Base-by-base conservation (phyloP, 352 stramenopile genomes). In the Globisporangium perplexum region DNA sequence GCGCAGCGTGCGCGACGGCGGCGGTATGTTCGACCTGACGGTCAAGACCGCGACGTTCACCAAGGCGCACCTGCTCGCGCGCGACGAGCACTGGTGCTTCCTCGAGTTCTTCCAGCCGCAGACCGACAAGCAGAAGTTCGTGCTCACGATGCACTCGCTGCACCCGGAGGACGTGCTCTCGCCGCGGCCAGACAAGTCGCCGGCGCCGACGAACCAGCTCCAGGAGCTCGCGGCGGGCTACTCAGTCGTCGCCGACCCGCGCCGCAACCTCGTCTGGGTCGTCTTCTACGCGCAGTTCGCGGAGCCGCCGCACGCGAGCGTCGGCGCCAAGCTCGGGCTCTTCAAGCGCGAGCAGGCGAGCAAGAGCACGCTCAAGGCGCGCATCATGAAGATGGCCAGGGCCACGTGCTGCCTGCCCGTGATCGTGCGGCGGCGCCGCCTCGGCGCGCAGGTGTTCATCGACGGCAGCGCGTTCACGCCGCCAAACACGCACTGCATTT, bases 1-100 rank as follows among this genome's bases (percentile, higher is more conserved):
- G n/a, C n/a, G 26, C 26, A 4, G 11, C n/a, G 8, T 15, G 15
- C 31, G 15, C 10, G 26, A 43, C 11, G 15, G 18, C 26, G 15
- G 12, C 3, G n/a, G 28, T 24, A 49, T 38, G 39, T 43, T 56
- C 18, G 55, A 62, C 31, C 43, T 50, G 14, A 50, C 47, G 30
- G 63, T 77, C n/a, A 80, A 77, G 50, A 73, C 53, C 7, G 60
- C 60, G 10, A 62, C 55, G 35, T 77, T 80, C 39, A 48, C 54
- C 15, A 56, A 55, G 17, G 55, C 60, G 20, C 55, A 61, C 5
- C 11, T 73, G 44, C 64, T 79, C 17, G 62, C 57, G 11, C 31
- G 45, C 1, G 57, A 66, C 41, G 64, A 79, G 26, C 26, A 50
- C 10, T 75, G 67, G 67, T 74, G 64, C 48, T 75, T 63, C 48